Evolutionary conservation across 495 filamentous ascomycete genomes (phyloP), one percentile per base, ranked within the genome.

Genomic region (Annulohypoxylon stygium): DNA sequence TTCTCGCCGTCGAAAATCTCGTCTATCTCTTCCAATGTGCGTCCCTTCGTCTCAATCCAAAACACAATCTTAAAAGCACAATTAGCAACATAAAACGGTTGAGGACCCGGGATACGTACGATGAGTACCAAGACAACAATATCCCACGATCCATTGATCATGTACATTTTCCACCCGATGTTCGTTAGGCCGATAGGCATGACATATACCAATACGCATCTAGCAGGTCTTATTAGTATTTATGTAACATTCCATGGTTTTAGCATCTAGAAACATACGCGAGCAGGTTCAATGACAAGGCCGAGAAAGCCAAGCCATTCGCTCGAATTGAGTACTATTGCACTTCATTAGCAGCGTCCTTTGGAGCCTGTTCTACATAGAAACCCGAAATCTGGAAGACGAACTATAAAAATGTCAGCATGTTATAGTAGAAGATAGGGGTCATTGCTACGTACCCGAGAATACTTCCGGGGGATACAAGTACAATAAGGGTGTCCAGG

Each of bases 401-500:
- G 53, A 51, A 70, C 68, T 70, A 37, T n/a, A 45, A 11, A 23
- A 3, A 41, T 12, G 45, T 70, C 54, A 70, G 68, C 33, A 61
- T 33, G 12, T 53, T 23, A 39, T 41, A 14, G 5, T 18, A 30
- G 23, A 50, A n/a, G 23, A 47, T 58, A 9, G 16, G 12, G 18
- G 12, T 12, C 18, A 26, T 7, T 10, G n/a, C n/a, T 3, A 65
- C 61, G 33, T 69, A 73, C 65, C 71, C 41, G 71, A 74, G 43
- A 74, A 69, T 57, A 78, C 36, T 45, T 76, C 76, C 9, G 76
- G 76, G 8, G 86, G 86, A 57, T 88, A 88, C 2, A 87, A 78
- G 66, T 79, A 83, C 0, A 86, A 74, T 23, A 88, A 70, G 34
- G 85, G 85, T 26, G 85, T 87, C 82, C 80, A 86, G 2, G 80